phyloP scores from a whole-genome alignment of 805 yeast species.

The Kluyveromyces lactis region DNA sequence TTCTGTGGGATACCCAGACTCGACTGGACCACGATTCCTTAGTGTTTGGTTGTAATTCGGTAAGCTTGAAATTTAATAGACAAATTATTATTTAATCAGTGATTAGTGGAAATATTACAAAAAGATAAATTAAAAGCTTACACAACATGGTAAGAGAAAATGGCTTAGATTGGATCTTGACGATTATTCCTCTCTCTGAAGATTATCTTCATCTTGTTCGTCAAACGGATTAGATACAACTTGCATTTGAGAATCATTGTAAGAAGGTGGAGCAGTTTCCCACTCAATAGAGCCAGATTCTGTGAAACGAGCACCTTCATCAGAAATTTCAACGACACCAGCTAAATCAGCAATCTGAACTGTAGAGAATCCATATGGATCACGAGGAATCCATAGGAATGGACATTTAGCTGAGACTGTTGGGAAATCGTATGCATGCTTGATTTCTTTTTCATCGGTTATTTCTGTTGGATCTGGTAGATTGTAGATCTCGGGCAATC shows the following conservation, averaged over 20 bases:
- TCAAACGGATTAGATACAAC: slow-evolving; percentile 5
- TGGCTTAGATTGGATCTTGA: too few relatives aligned
- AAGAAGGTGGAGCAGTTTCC: slow-evolving; percentile 44
- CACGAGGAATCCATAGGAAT: slow-evolving; percentile 86
- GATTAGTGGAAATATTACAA: too few relatives aligned
- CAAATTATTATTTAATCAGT: too few relatives aligned
- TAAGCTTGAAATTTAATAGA: too few relatives aligned
- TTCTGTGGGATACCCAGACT: too few relatives aligned
- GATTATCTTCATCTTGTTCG: slow-evolving; percentile 8
- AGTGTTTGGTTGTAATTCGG: too few relatives aligned
- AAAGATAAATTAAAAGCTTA: too few relatives aligned
- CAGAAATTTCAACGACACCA: slow-evolving; percentile 52
- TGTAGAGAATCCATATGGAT: slow-evolving; percentile 73
- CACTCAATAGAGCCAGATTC: slow-evolving; percentile 40
- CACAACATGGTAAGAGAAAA: too few relatives aligned
- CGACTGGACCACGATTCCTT: too few relatives aligned
- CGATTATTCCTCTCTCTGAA: too few relatives aligned
- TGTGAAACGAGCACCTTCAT: slow-evolving; percentile 55
- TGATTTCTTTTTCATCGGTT: slow-evolving; percentile 28
- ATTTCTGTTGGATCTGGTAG: slow-evolving; percentile 39
- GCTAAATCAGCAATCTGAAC: slow-evolving; percentile 47
- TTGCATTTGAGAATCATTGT: slow-evolving; percentile 2
- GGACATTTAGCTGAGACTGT: slow-evolving; percentile 63
- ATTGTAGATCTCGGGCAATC: slow-evolving; percentile 52
- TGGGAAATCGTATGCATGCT: slow-evolving; percentile 71